Conservation (phyloP, 305 asterid genomes). For the Fraxinus greggii region DNA sequence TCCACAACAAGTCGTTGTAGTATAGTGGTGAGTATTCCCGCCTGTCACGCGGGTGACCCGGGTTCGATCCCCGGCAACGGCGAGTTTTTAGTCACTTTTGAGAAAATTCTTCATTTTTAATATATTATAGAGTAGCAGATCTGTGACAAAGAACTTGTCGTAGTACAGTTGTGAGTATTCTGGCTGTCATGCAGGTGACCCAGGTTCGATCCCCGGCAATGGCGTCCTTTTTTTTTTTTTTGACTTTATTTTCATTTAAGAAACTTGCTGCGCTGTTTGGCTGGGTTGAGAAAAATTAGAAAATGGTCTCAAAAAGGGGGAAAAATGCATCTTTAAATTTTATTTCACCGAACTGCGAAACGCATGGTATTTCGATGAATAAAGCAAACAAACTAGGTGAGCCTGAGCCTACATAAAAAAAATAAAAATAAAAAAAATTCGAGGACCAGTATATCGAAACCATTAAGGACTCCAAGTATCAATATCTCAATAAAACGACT, state of each 20-base stretch:
- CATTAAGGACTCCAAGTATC: neutral
- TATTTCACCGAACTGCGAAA: neutral
- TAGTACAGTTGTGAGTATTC: slow-evolving; percentile 49
- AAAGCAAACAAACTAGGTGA: neutral
- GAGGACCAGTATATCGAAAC: neutral
- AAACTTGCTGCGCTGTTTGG: neutral
- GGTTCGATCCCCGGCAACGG: slow-evolving; percentile 53
- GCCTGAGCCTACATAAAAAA: neutral
- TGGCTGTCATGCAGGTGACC: slow-evolving; percentile 49
- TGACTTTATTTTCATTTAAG: neutral
- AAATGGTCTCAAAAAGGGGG: neutral
- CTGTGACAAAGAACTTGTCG: slow-evolving; percentile 19
- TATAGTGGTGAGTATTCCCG: slow-evolving; percentile 52
- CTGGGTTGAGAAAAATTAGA: neutral
- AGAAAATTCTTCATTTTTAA: neutral
- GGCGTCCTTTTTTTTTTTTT: slow-evolving; percentile 11
- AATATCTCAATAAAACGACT: neutral
- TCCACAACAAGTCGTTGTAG: slow-evolving; percentile 45
- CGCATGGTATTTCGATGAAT: neutral
- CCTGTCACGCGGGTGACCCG: slow-evolving; percentile 53
- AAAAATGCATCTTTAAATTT: neutral
- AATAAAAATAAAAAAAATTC: no score
- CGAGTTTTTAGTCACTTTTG: neutral
- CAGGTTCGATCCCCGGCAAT: slow-evolving; percentile 53
- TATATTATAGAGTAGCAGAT: neutral